Evolutionary conservation across 371 early-diverging fungal genomes (phyloP).

Genomic region (Mortierella polycephala): DNA sequence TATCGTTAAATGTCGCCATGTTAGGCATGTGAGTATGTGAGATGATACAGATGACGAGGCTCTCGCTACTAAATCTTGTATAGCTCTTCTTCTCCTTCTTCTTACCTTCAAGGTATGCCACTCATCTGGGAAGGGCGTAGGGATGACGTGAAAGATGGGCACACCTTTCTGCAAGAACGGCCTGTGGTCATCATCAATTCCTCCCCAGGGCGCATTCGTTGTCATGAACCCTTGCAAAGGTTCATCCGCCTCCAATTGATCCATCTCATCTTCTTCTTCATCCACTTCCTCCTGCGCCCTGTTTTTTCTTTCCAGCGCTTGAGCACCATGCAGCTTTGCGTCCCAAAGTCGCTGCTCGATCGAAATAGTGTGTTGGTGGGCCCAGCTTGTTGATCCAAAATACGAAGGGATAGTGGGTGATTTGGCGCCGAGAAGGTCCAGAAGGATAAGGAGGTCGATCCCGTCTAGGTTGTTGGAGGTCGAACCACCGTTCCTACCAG

Average conservation of each 20-base stretch:
- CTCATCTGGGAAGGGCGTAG: slow-evolving; percentile 88
- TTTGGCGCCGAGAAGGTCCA: slow-evolving; percentile 86
- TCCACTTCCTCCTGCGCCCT: slow-evolving; percentile 14
- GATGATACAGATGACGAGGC: too few relatives aligned
- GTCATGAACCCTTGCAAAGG: slow-evolving; percentile 57
- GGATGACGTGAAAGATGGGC: slow-evolving; percentile 90
- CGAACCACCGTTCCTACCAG: slow-evolving; percentile 40
- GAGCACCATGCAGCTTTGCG: slow-evolving; percentile 43
- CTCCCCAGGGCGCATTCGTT: slow-evolving; percentile 51
- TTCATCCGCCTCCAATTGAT: slow-evolving; percentile 23
- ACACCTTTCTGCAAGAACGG: slow-evolving; percentile 88
- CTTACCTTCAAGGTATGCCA: slow-evolving; percentile 87
- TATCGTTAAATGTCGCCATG: not conserved
- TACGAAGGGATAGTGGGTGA: slow-evolving; percentile 65
- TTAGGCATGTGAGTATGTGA: too few relatives aligned
- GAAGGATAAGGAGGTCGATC: slow-evolving; percentile 88
- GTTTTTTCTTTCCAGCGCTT: slow-evolving; percentile 29
- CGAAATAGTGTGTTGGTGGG: slow-evolving; percentile 63
- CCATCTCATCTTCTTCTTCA: slow-evolving; percentile 39
- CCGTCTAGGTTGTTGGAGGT: slow-evolving; percentile 63
- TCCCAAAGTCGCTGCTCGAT: slow-evolving; percentile 63
- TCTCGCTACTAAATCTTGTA: too few relatives aligned
- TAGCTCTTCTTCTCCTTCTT: too few relatives aligned
- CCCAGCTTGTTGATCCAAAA: slow-evolving; percentile 68
- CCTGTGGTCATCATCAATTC: slow-evolving; percentile 91